Conservation (phyloP, 148 eudicot genomes). For the Suaeda aralocaspica region DNA sequence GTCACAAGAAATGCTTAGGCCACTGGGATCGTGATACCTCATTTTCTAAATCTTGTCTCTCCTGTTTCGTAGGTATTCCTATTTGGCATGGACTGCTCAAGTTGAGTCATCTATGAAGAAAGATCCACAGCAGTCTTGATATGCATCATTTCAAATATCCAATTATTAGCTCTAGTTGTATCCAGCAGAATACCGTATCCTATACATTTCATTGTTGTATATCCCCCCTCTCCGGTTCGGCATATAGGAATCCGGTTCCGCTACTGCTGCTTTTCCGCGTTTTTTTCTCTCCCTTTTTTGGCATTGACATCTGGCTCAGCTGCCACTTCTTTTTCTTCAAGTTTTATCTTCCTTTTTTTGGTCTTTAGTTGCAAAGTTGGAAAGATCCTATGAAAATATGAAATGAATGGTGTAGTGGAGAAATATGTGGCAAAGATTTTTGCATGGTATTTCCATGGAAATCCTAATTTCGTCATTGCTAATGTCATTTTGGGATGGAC, state of each 20-base stretch:
- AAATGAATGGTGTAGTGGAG: not conserved
- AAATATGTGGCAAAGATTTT: slow-evolving; percentile 16
- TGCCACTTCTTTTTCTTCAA: not conserved
- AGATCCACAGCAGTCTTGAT: not conserved
- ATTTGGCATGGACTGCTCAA: not conserved
- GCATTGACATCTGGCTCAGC: not conserved
- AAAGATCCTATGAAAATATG: not conserved
- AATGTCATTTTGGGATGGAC: slow-evolving; percentile 24
- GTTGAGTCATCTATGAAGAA: not conserved
- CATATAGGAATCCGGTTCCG: too few species aligned
- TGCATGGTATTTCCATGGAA: not conserved
- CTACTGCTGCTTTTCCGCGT: not conserved
- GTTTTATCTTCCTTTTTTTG: too few species aligned
- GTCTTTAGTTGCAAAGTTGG: slow-evolving; percentile 18
- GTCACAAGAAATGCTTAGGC: slow-evolving; percentile 1
- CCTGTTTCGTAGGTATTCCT: not conserved
- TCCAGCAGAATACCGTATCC: not conserved
- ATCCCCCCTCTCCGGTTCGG: too few species aligned
- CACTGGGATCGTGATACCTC: not conserved
- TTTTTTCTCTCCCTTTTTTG: too few species aligned
- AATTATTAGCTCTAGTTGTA: slow-evolving; percentile 1
- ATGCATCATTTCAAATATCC: not conserved
- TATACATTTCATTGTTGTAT: not conserved
- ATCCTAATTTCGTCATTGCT: slow-evolving; percentile 30
- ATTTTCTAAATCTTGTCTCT: not conserved